A percentile compares a stretch with the other conserved stretches of the same genome.
phyloP scores from a whole-genome alignment of 1,284 basidiomycete genomes.

The Cutaneotrichosporon sp. region DNA sequence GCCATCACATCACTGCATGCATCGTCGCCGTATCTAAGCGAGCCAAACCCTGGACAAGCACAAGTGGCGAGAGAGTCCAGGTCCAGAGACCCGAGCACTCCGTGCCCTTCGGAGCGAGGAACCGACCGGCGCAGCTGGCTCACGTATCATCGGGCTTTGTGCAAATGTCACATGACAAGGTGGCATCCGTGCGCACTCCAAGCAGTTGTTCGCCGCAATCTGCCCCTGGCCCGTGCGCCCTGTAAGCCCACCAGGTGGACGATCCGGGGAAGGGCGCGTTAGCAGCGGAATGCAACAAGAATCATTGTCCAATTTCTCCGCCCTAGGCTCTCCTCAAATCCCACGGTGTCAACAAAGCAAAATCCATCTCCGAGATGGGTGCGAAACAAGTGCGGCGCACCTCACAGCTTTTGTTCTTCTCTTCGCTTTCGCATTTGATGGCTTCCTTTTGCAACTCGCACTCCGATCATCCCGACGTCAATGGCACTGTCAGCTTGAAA shows the following conservation, averaged over 20 bases:
- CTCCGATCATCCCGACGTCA: too few species aligned
- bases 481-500: too few species aligned
- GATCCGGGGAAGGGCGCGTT: neutral
- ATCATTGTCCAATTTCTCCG: neutral
- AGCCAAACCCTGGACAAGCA: neutral
- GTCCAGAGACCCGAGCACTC: neutral
- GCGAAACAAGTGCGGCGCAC: too few species aligned
- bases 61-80: neutral
- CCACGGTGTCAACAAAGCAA: too few species aligned
- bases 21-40: neutral
- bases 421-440: too few species aligned
- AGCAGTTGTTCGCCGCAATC: neutral
- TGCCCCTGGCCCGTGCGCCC: neutral
- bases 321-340: neutral
- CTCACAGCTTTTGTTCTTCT: too few species aligned
- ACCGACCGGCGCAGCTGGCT: neutral
- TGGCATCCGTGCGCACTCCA: neutral
- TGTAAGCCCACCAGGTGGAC: neutral
- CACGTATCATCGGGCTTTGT: neutral
- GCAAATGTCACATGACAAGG: neutral
- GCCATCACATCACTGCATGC: constrained; percentile 5
- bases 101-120: neutral
- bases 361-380: too few species aligned
- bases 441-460: too few species aligned
- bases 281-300: neutral